These are phyloP conservation scores for Huntiella omanensis DNA, from an alignment of 2,329 filamentous ascomycete genomes.

Conservation along the genomic window DNA sequence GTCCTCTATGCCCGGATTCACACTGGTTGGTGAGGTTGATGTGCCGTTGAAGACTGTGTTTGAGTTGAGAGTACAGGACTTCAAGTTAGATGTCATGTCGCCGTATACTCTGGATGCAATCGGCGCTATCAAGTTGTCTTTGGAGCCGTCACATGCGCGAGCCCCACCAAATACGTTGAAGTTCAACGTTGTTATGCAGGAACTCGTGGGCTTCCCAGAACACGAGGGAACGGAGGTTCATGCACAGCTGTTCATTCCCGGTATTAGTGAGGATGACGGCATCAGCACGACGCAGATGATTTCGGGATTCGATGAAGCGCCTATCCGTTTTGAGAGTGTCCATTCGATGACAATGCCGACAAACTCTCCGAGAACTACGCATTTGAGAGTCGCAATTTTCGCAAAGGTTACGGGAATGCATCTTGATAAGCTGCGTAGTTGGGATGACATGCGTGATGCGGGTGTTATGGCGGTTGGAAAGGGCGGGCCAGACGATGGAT, in stretches of 20 bases:
- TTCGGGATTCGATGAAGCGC: conserved; percentile 77
- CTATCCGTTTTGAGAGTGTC: conserved; percentile 88
- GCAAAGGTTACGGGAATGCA: conserved; percentile 85
- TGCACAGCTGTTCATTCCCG: conserved; percentile 88
- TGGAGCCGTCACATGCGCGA: conserved; percentile 85
- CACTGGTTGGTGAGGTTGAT: conserved; percentile 79
- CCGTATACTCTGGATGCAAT: conserved; percentile 83
- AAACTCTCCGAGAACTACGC: conserved; percentile 47
- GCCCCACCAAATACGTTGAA: conserved; percentile 85
- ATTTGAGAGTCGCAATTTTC: conserved; percentile 74
- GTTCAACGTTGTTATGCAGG: conserved; percentile 97
- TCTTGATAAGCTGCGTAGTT: conserved; percentile 89
- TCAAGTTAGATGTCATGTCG: conserved; percentile 73
- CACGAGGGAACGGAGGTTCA: conserved; percentile 91
- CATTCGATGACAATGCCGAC: conserved; percentile 93
- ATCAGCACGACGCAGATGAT: conserved; percentile 94
- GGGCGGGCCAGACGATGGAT: not conserved
- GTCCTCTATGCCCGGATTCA: conserved; percentile 77
- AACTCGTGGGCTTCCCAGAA: conserved; percentile 85
- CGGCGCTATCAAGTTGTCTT: conserved; percentile 72
- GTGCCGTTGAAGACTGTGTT: conserved; percentile 87
- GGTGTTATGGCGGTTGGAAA: conserved; percentile 21
- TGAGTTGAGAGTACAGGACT: conserved; percentile 85
- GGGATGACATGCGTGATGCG: conserved; percentile 92
- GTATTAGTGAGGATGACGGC: conserved; percentile 62